Conservation (phyloP, 768 basidiomycete genomes). For the Hygrocybe punicea region DNA sequence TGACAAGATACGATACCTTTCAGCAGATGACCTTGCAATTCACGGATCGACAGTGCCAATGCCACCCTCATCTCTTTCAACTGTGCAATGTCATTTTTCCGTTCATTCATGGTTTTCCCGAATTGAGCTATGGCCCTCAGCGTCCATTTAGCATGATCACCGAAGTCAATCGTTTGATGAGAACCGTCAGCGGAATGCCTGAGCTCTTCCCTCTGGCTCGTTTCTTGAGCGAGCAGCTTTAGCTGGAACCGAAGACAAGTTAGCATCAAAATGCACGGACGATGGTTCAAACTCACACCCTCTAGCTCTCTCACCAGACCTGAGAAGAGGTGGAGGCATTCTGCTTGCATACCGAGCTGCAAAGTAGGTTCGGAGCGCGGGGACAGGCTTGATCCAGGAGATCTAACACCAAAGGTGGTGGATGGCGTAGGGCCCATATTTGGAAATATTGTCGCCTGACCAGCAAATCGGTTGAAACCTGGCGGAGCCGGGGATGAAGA, state of each 20-base stretch:
- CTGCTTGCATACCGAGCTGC: constrained; percentile 66
- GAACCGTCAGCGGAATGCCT: constrained; percentile 39
- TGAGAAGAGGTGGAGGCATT: constrained; percentile 51
- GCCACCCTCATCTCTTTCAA: constrained; percentile 44
- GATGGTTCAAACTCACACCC: constrained; percentile 44
- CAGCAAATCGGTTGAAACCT: background rate
- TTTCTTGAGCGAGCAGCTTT: constrained; percentile 36
- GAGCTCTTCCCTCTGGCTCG: constrained; percentile 34
- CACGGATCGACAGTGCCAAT: constrained; percentile 44
- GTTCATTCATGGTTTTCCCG: constrained; percentile 44
- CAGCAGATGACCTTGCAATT: constrained; percentile 62
- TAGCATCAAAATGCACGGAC: constrained; percentile 1
- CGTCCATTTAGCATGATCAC: constrained; percentile 49
- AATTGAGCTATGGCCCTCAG: constrained; percentile 53
- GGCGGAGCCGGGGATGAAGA: background rate
- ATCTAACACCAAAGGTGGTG: constrained; percentile 7
- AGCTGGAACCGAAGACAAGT: constrained; percentile 39
- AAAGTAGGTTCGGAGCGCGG: constrained; percentile 19
- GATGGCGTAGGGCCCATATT: constrained; percentile 1
- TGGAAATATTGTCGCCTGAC: background rate
- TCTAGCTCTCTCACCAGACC: constrained; percentile 53
- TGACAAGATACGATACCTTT: constrained; percentile 46
- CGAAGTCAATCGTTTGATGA: constrained; percentile 45
- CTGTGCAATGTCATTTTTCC: constrained; percentile 51
- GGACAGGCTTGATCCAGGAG: constrained; percentile 14